Conservation (phyloP, 108 stramenopile species). For the Fragilaria radians region DNA sequence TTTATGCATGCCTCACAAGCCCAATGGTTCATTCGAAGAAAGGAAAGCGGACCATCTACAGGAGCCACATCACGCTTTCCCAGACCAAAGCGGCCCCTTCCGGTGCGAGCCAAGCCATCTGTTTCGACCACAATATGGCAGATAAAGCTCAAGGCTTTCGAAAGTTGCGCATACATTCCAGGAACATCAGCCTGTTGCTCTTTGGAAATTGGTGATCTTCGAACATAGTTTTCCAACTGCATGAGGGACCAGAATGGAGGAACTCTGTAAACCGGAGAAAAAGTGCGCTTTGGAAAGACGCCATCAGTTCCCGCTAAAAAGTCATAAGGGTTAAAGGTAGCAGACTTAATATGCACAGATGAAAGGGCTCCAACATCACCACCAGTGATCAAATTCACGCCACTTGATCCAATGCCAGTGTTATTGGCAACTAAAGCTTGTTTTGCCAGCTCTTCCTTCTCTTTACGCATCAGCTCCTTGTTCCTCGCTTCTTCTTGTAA, state of each 20-base stretch:
- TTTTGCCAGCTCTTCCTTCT: conserved; percentile 42
- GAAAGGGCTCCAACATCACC: conserved; percentile 22
- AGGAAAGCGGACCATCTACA: conserved; percentile 36
- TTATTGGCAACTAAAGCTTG: neutral
- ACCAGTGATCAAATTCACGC: conserved; percentile 30
- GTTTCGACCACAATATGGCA: conserved; percentile 74
- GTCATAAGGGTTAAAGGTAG: conserved; percentile 76
- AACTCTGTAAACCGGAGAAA: conserved; percentile 80
- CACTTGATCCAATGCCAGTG: conserved; percentile 53
- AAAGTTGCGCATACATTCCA: conserved; percentile 74
- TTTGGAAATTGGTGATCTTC: conserved; percentile 36
- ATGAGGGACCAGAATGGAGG: conserved; percentile 82
- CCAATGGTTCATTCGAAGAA: conserved; percentile 62
- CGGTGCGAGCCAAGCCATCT: conserved; percentile 20
- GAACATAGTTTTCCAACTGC: conserved; percentile 75
- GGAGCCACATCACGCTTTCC: conserved; percentile 11
- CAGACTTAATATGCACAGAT: conserved; percentile 5
- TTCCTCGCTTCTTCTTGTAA: conserved; percentile 39
- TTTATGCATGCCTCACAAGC: conserved; percentile 80
- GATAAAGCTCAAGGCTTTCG: conserved; percentile 76
- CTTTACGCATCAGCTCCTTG: conserved; percentile 44
- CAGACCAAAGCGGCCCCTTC: conserved; percentile 31
- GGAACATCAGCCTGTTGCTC: conserved; percentile 45
- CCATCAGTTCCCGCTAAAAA: conserved; percentile 69
- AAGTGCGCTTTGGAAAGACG: conserved; percentile 64